Evolutionary conservation across 2,329 filamentous ascomycete species (phyloP), one percentile per base, ranked within the genome.

Genomic region (Zalaria obscura): DNA sequence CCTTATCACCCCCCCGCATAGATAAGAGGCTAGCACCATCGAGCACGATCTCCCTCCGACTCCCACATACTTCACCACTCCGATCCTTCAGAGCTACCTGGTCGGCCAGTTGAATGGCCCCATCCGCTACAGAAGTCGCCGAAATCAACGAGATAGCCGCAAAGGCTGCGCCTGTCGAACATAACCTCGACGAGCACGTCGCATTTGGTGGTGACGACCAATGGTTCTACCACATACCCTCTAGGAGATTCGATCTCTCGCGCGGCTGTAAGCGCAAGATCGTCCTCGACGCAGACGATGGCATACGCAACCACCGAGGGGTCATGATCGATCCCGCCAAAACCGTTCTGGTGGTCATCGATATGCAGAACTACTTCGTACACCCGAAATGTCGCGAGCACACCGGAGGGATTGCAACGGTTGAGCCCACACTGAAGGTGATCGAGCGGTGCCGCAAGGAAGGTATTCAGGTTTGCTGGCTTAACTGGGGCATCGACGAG

Each of bases 401-500:
- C 47, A 45, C 39, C 25, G 49, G 49, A 25, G 54, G 54, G 10
- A 49, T 58, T 39, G 51, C 52, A n/a, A 55, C 61, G 10, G 48
- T 65, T 9, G 48, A 56, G 10, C 61, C 62, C 8, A 55, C 58
- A 8, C 37, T 63, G 44, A 58, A 53, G 27, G 59, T 61, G 27
- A 62, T 65, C 40, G 52, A 60, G 36, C 57, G 59, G 37, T 64
- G 62, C 49, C 52, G 62, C 39, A 53, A 53, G 40, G 56, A 63
- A 39, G 56, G 58, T 4, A 63, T 66, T 31, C 59, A 63, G 45
- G 52, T 65, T 34, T 57, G 53, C 35, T 66, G 59, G 59, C 52
- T 64, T 35, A 64, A 63, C 45, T 65, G 61, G 62, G 62, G 61
- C 9, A 61, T 64, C 36, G 55, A 52, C 32, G 58, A 64, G 27